A percentile compares a stretch with the other conserved stretches of the same genome.
These are phyloP conservation scores for Chlorophyllum brunneum DNA, from an alignment of 768 basidiomycete species.

Conservation along the genomic window DNA sequence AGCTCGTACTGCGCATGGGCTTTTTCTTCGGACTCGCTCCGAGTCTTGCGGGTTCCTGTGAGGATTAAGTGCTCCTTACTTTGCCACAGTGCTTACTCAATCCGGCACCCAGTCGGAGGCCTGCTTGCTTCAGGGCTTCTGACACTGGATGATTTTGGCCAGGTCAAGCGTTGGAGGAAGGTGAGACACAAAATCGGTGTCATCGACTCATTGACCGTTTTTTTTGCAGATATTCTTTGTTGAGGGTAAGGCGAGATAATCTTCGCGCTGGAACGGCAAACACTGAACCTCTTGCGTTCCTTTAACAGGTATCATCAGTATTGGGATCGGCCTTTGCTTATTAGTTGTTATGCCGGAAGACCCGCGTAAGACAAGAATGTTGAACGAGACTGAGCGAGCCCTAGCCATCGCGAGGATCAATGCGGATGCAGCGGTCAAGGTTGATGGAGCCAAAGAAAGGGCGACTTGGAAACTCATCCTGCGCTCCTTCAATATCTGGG, in stretches of 20 bases:
- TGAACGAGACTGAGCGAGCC: conserved; percentile 24
- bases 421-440: conserved; percentile 21
- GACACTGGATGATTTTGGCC: conserved; percentile 25
- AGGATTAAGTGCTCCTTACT: conserved; percentile 12
- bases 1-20: conserved; percentile 32
- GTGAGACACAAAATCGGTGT: background rate
- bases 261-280: background rate
- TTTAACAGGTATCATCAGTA: conserved; percentile 25
- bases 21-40: conserved; percentile 33
- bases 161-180: conserved; percentile 30
- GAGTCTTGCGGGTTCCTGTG: conserved; percentile 32
- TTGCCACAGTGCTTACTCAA: background rate
- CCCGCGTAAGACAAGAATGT: conserved; percentile 23
- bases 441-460: conserved; percentile 13
- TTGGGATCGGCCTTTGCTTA: conserved; percentile 22
- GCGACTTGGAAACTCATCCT: conserved; percentile 5
- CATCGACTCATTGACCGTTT: background rate
- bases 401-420: conserved; percentile 27
- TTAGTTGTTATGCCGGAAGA: conserved; percentile 26
- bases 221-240: conserved; percentile 34
- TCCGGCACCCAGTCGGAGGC: conserved; percentile 28
- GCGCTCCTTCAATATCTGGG: conserved; percentile 18
- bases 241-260: conserved; percentile 32
- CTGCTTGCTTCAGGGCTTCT: conserved; percentile 34
- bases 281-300: background rate